These are phyloP conservation scores for Pezicula radicicola DNA, from an alignment of 2,329 filamentous ascomycete genomes.

Conservation along the genomic window DNA sequence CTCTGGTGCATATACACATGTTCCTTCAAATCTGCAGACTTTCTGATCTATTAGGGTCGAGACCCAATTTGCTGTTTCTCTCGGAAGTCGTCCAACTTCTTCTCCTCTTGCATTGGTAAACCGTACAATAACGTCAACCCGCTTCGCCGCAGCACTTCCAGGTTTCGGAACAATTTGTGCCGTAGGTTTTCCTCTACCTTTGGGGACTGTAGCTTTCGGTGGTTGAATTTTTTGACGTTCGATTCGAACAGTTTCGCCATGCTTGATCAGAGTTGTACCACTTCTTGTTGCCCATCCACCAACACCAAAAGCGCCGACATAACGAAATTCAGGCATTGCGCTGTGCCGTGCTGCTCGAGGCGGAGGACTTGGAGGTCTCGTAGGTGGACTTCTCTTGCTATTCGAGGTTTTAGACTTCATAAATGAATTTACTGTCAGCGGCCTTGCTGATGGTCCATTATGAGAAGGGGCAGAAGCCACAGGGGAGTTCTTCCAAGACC, in stretches of 20 bases:
- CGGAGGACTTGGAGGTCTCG: conserved; percentile 14
- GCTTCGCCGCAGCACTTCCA: conserved; percentile 49
- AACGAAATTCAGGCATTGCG: conserved; percentile 56
- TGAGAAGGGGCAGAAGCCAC: neutral
- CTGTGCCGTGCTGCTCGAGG: conserved; percentile 4
- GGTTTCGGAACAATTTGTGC: conserved; percentile 20
- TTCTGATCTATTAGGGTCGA: conserved; percentile 89
- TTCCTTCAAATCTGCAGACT: conserved; percentile 82
- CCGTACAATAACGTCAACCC: conserved; percentile 83
- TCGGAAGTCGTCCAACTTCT: conserved; percentile 83
- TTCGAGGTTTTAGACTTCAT: conserved; percentile 11
- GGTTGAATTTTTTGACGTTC: conserved; percentile 78
- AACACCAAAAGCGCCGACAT: conserved; percentile 88
- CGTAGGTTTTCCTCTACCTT: conserved; percentile 37
- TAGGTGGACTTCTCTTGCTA: conserved; percentile 33
- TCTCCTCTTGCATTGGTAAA: conserved; percentile 78
- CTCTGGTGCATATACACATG: conserved; percentile 87
- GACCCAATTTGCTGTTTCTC: conserved; percentile 87
- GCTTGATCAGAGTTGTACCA: conserved; percentile 69
- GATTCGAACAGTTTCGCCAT: conserved; percentile 81
- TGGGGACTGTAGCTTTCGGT: conserved; percentile 42
- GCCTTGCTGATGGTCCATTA: conserved; percentile 6
- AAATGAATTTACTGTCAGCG: conserved; percentile 22
- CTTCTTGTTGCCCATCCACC: conserved; percentile 90
- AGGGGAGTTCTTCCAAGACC: conserved; percentile 51